These are phyloP conservation scores for Helotiales sp. DNA, from an alignment of 2,329 filamentous ascomycete genomes.

Conservation along the genomic window DNA sequence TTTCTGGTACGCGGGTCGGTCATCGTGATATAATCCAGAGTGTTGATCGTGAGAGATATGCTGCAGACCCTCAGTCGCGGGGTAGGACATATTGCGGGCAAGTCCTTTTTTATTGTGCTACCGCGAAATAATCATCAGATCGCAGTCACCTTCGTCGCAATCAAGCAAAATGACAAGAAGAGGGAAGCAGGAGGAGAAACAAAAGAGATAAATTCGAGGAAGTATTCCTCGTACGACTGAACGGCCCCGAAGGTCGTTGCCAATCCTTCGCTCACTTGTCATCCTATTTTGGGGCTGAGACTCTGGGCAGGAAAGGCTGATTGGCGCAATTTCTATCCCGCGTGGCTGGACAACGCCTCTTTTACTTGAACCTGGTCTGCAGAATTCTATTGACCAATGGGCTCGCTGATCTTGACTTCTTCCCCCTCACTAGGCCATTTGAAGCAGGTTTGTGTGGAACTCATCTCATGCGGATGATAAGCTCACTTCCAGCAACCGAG, in stretches of 20 bases:
- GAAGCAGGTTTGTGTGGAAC: neutral
- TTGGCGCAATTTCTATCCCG: neutral
- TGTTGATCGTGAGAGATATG: conserved; percentile 3
- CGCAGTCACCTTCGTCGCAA: neutral
- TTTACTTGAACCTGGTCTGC: neutral
- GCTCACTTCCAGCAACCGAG: neutral
- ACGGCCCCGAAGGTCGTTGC: neutral
- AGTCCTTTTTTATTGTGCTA: neutral
- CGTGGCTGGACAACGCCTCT: conserved; percentile 9
- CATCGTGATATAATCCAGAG: neutral
- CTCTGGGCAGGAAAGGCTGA: neutral
- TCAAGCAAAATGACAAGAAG: neutral
- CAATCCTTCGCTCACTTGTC: neutral
- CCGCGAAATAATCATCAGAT: neutral
- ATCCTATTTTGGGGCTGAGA: neutral
- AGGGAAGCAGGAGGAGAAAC: neutral
- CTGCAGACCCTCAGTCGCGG: neutral
- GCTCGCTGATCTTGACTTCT: neutral
- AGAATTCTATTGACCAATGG: neutral
- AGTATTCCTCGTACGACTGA: neutral
- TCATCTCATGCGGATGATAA: neutral
- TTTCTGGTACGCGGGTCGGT: neutral
- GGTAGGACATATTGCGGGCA: conserved; percentile 6
- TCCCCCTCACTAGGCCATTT: neutral
- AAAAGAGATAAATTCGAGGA: neutral